These are phyloP conservation scores for Paraleonurus japonicus DNA, from an alignment of 257 asterid species.

Conservation along the genomic window DNA sequence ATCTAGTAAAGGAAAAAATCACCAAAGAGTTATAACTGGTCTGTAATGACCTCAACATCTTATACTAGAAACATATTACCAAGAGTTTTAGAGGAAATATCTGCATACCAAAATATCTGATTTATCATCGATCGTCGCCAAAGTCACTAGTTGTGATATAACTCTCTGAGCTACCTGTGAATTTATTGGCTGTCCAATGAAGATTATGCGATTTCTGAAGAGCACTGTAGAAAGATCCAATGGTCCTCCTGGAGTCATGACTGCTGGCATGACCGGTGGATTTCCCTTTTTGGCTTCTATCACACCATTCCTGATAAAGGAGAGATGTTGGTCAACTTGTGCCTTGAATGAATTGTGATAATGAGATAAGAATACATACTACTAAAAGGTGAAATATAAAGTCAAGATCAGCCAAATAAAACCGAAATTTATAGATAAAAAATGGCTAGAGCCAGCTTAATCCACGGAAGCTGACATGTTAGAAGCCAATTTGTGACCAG, in stretches of 20 bases:
- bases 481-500: not conserved
- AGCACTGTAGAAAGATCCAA: constrained; percentile 86
- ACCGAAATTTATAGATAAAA: not conserved
- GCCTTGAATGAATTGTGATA: not conserved
- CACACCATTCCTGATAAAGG: constrained; percentile 53
- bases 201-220: constrained; percentile 91
- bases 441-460: not conserved
- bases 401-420: constrained; percentile 12
- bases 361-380: not conserved
- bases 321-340: constrained; percentile 10
- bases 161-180: constrained; percentile 89
- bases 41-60: constrained; percentile 1
- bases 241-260: constrained; percentile 86
- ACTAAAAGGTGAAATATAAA: not conserved
- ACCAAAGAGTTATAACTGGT: constrained; percentile 15
- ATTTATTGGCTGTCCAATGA: constrained; percentile 83
- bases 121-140: constrained; percentile 90
- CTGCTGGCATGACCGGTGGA: constrained; percentile 96
- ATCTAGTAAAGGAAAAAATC: constrained; percentile 45
- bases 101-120: constrained; percentile 81
- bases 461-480: not conserved
- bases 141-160: constrained; percentile 91
- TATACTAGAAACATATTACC: constrained; percentile 1
- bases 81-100: constrained; percentile 5
- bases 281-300: constrained; percentile 82